Evolutionary conservation across 352 stramenopile genomes (phyloP).

Genomic region (Globisporangium barbulae): DNA sequence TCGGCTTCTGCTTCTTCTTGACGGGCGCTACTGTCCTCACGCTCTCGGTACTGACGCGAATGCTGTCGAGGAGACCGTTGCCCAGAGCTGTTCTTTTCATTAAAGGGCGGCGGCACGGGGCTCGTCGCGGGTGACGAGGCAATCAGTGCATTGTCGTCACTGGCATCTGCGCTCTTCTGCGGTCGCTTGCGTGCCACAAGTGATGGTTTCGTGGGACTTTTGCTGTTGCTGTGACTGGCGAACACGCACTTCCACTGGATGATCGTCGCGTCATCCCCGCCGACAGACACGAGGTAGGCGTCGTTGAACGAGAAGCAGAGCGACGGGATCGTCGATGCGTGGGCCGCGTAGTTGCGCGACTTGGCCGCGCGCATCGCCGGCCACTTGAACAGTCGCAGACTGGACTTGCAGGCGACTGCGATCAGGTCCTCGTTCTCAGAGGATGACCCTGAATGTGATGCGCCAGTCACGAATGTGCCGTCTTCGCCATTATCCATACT

Average conservation of each 20-base stretch:
- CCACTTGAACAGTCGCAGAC: constrained; percentile 51
- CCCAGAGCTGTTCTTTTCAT: constrained; percentile 17
- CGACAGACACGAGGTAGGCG: constrained; percentile 44
- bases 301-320: constrained; percentile 52
- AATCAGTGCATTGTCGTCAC: neutral
- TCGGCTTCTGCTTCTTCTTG: constrained; percentile 1
- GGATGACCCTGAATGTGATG: neutral
- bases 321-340: constrained; percentile 42
- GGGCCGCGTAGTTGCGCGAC: constrained; percentile 39
- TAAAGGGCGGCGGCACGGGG: constrained; percentile 12
- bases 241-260: constrained; percentile 48
- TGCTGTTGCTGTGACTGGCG: neutral
- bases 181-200: constrained; percentile 11
- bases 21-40: neutral
- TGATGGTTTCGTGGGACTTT: constrained; percentile 4
- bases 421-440: constrained; percentile 36
- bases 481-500: constrained; percentile 1
- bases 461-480: neutral
- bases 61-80: constrained; percentile 29
- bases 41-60: constrained; percentile 34
- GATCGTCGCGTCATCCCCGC: constrained; percentile 53
- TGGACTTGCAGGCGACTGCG: constrained; percentile 44
- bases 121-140: constrained; percentile 3
- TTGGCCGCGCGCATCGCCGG: constrained; percentile 39
- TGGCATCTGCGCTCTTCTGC: neutral